Base-by-base conservation (phyloP, 2,329 filamentous ascomycete species). In the Alternaria brassicicola region DNA sequence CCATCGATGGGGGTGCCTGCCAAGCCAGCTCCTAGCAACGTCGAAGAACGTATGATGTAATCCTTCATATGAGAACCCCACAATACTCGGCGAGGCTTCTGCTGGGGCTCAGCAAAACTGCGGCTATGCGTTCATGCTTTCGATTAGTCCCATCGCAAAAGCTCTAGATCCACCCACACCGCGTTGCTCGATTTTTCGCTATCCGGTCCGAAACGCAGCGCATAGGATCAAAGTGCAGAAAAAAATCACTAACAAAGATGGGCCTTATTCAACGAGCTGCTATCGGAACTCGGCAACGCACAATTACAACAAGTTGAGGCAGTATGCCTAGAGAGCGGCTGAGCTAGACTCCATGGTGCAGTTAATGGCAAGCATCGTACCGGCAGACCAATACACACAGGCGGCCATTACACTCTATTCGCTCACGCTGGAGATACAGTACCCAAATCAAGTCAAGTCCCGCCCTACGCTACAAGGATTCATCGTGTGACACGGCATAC, bases 261-360 rank as follows among this genome's bases (percentile, higher is more conserved):
- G 21, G 19, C 15, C 25, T 15, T 42, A 15, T 8, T 6, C 21
- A 49, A n/a, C 9, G 30, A 6, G 31, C 47, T 42, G 15, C 25
- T 25, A 17, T 38, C 47, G 47, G 47, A 49, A 49, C 25, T 36
- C 47, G 47, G 47, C 47, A 49, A 39, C 21, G 47, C 47, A 36
- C 19, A 36, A 38, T 26, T 3, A 42, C 39, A 26, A 23, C 39
- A 17, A 23, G 25, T 26, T 21, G 25, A 42, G 39, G 12, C 21
- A 42, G 21, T 42, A 21, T 42, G 39, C 39, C 39, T 10, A 49
- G 6, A 36, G 2, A 10, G 38, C 38, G 47, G 47, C 47, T 49
- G 23, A 28, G 33, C 33, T 26, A 26, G 47, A 19, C 23, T 23
- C 13, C 47, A 49, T 28, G 47, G 47, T 33, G 31, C 31, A 49